These are phyloP conservation scores for Lachancea dasiensis DNA, from an alignment of 805 yeast species.

Conservation along the genomic window DNA sequence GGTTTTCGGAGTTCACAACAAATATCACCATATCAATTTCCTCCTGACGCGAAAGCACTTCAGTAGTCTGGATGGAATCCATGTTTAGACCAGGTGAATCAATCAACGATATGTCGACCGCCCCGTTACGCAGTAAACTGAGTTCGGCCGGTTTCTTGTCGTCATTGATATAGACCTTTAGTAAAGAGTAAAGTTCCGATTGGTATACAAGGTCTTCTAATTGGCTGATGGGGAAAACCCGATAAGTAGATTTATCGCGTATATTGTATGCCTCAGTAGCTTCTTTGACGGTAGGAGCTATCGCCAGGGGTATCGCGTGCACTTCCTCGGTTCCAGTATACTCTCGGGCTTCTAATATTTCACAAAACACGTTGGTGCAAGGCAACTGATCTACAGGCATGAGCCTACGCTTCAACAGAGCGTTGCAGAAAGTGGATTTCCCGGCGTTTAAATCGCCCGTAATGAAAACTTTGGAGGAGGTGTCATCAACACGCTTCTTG, in stretches of 20 bases:
- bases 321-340: slow-evolving; percentile 81
- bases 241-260: slow-evolving; percentile 61
- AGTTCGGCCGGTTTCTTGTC: slow-evolving; percentile 50
- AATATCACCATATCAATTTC: slow-evolving; percentile 95
- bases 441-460: slow-evolving; percentile 98
- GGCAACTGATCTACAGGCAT: slow-evolving; percentile 98
- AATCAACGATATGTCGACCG: slow-evolving; percentile 83
- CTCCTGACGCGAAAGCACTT: slow-evolving; percentile 91
- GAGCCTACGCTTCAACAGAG: slow-evolving; percentile 66
- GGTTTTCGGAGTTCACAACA: slow-evolving; percentile 94
- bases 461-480: slow-evolving; percentile 86
- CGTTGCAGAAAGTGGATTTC: slow-evolving; percentile 92
- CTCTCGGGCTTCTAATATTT: slow-evolving; percentile 76
- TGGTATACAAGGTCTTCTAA: slow-evolving; percentile 67
- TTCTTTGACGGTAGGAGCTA: slow-evolving; percentile 24
- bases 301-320: slow-evolving; percentile 72
- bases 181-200: slow-evolving; percentile 61
- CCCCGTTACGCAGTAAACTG: slow-evolving; percentile 79
- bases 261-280: slow-evolving; percentile 31
- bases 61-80: slow-evolving; percentile 91
- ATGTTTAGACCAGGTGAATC: slow-evolving; percentile 97
- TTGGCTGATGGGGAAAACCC: slow-evolving; percentile 45
- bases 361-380: slow-evolving; percentile 93
- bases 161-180: slow-evolving; percentile 81
- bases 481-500: slow-evolving; percentile 81